A percentile compares a stretch with the other conserved stretches of the same genome.
phyloP scores from a whole-genome alignment of 1,284 basidiomycete species.

The Apiotrichum sp. region DNA sequence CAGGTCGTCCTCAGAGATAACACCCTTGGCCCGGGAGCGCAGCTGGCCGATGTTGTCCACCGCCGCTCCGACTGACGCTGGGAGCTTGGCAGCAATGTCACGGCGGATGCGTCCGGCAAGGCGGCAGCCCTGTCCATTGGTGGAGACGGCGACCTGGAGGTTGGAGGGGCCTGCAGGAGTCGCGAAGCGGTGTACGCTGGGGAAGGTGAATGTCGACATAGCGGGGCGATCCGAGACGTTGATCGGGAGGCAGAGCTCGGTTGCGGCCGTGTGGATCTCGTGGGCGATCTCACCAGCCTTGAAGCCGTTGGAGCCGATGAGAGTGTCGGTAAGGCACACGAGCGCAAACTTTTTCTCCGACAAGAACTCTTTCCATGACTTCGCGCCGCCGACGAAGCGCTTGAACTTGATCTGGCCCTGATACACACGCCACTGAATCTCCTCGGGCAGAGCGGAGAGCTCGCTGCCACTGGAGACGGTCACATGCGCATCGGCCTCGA shows the following conservation, averaged over 20 bases:
- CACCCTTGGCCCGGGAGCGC: slow-evolving; percentile 57
- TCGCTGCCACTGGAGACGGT: slow-evolving; percentile 54
- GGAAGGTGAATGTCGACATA: slow-evolving; percentile 85
- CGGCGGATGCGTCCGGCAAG: slow-evolving; percentile 72
- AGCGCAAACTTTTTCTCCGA: slow-evolving; percentile 49
- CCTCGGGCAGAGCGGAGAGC: slow-evolving; percentile 55
- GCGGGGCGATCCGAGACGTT: slow-evolving; percentile 82
- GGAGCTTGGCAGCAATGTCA: slow-evolving; percentile 72
- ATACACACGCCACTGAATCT: slow-evolving; percentile 61
- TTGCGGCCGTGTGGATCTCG: slow-evolving; percentile 55
- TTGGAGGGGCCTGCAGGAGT: slow-evolving; percentile 50
- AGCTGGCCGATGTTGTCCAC: slow-evolving; percentile 70
- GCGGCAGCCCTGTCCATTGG: slow-evolving; percentile 86
- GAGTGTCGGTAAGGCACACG: slow-evolving; percentile 67
- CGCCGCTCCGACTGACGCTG: slow-evolving; percentile 68
- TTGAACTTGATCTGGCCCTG: slow-evolving; percentile 55
- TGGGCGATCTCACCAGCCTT: slow-evolving; percentile 50
- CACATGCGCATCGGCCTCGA: slow-evolving; percentile 75
- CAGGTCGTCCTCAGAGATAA: slow-evolving; percentile 49
- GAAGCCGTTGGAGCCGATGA: slow-evolving; percentile 49
- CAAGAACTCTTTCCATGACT: slow-evolving; percentile 12
- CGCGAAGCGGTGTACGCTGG: slow-evolving; percentile 76
- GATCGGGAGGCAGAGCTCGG: slow-evolving; percentile 61
- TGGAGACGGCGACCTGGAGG: slow-evolving; percentile 81
- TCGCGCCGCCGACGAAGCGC: slow-evolving; percentile 28